Base-by-base conservation (phyloP, 768 basidiomycete species). In the Leccinum obscurum region DNA sequence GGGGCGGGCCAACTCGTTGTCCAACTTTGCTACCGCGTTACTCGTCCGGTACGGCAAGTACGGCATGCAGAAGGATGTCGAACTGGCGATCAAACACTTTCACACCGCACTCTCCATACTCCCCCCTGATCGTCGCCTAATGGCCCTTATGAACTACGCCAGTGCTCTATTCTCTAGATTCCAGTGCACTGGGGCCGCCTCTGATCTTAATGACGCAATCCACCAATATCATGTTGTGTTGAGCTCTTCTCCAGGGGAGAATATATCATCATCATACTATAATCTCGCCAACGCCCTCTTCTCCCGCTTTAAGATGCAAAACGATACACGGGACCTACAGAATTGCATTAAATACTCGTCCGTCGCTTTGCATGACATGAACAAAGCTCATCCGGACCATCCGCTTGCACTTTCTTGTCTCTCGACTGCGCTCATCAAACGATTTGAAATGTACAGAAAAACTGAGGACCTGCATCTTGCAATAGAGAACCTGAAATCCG, bases 211-310 rank as follows among this genome's bases (percentile, higher is more conserved):
- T 5, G 39, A 61, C 15, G 70, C 70, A 3, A 72, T 72, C 26
- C 59, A 24, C 56, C 63, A 73, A 50, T 72, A 72, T 28, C 58
- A 60, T 34, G 54, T 52, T 11, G 63, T 68, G 13, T 52, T 72
- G 39, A 63, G 70, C 50, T 62, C 53, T 52, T 62, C 60, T 51
- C 54, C 52, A 17, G 54, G 52, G 9, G 65, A 72, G 48, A 66
- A 65, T 32, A 64, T 54, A 55, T 57, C 66, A 17, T 58, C 66
- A 3, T 64, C 66, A 8, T 64, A 60, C 51, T 72, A 72, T 54
- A 72, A 70, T 56, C 72, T 73, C 32, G 72, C 70, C 50, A 72
- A 71, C 44, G 71, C 72, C 26, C 52, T 74, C 49, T 57, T 74
- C 20, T 70, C 67, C 41, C 72, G 72, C 30, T 72, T 66, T 62